These are phyloP conservation scores for Stylosanthes scabra DNA, from an alignment of 331 rosid species.

Conservation along the genomic window DNA sequence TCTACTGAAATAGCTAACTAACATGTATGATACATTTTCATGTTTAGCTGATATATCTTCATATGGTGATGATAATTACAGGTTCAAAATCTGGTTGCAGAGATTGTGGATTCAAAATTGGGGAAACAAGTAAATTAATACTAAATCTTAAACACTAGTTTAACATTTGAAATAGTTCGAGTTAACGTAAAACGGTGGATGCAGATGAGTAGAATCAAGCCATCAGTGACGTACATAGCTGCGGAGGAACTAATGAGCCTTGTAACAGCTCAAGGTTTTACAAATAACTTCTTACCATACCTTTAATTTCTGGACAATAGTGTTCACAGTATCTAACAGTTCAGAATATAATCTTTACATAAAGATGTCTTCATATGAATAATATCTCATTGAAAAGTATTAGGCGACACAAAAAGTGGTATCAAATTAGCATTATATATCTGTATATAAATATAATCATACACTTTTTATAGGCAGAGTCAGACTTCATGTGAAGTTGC, in stretches of 20 bases:
- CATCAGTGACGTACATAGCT: slow-evolving; percentile 85
- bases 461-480: too few species aligned
- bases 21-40: background rate
- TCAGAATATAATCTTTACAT: too few species aligned
- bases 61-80: slow-evolving; percentile 22
- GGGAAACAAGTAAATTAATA: slow-evolving; percentile 78
- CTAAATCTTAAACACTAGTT: slow-evolving; percentile 8
- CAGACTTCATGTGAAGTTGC: too few species aligned
- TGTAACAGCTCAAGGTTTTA: slow-evolving; percentile 94
- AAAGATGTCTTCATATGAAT: too few species aligned
- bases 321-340: too few species aligned
- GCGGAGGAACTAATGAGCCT: slow-evolving; percentile 98
- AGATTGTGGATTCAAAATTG: slow-evolving; percentile 85
- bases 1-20: background rate
- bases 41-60: slow-evolving; percentile 24
- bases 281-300: slow-evolving; percentile 10
- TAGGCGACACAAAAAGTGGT: too few species aligned
- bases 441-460: too few species aligned
- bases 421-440: too few species aligned
- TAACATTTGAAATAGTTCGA: slow-evolving; percentile 27
- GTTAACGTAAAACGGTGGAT: background rate
- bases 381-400: too few species aligned
- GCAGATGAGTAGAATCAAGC: slow-evolving; percentile 84
- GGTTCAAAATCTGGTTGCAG: slow-evolving; percentile 96
- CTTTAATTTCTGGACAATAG: background rate